Conservation (phyloP, 2,329 filamentous ascomycete genomes). For the Fusarium sp. region DNA sequence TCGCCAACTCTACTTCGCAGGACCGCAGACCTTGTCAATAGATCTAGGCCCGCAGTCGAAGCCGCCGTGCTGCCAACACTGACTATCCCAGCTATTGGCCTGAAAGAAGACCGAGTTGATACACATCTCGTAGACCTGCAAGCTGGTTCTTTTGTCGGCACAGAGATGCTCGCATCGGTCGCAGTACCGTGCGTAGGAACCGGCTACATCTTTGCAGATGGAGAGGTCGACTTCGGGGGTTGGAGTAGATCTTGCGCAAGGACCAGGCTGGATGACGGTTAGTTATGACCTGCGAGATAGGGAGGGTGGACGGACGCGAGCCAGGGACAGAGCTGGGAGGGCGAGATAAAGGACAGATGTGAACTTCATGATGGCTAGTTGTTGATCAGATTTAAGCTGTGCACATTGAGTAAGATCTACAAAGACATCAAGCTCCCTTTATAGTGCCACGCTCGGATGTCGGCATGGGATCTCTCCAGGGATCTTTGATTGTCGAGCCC, state of each 20-base stretch:
- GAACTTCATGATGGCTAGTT: background rate
- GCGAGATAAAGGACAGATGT: background rate
- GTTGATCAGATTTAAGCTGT: background rate
- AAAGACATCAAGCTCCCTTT: background rate
- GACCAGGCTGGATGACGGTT: background rate
- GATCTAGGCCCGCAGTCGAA: background rate
- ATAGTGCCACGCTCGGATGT: background rate
- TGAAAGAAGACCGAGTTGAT: background rate
- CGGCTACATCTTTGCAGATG: background rate
- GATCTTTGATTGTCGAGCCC: background rate
- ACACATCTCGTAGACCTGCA: background rate
- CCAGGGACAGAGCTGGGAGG: background rate
- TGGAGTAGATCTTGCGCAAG: background rate
- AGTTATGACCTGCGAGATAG: background rate
- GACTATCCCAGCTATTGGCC: background rate
- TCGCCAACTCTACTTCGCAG: background rate
- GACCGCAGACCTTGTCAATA: background rate
- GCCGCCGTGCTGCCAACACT: background rate
- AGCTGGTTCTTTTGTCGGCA: background rate
- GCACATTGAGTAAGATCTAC: background rate
- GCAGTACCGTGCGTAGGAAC: background rate
- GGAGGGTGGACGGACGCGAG: background rate
- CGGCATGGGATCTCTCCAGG: background rate
- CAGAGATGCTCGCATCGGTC: background rate
- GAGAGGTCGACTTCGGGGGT: background rate